Evolutionary conservation across 768 basidiomycete genomes (phyloP), one percentile per base, ranked within the genome.

Genomic region (Auriscalpium vulgare): DNA sequence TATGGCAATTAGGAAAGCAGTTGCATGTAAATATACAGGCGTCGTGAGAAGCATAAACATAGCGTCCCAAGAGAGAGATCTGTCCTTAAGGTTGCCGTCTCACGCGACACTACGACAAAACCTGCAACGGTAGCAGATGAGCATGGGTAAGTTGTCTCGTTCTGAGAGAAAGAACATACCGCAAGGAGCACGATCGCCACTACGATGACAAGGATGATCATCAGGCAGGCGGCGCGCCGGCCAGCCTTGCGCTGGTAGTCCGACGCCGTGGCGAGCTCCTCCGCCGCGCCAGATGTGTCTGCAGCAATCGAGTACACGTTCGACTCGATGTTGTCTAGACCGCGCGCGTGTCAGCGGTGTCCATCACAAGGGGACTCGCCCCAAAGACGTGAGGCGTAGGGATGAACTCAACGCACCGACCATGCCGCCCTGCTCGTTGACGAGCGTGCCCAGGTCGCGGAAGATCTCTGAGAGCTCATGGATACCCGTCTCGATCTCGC

Each of bases 401-500:
- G 29, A 47, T 47, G 45, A 38, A 36, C 10, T 40, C n/a, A 49
- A 73, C 86, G 51, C 61, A 95, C 95, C 95, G 52, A 99, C 74
- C 89, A 98, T 91, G 51, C 83, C 82, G 11, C 95, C 95, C 69
- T 99, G 97, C 67, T 97, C 91, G 57, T 85, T 83, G 1, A 99
- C 95, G 47, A 99, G 77, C 14, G 93, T 95, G 46, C 95, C 95
- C 47, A 99, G 74, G 71, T 98, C 95, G 50, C 90, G 83, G 78
- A 99, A 98, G 66, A 99, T 97, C 71, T 97, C 92, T 29, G 90
- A 82, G 47, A 99, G 72, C 69, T 99, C 95, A 65, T 95, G 92
- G 54, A 99, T 97, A 8, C 97, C 95, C 8, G 83, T 85, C 71
- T 99, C 97, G 51, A 99, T 99, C 67, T 97, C 94, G 51, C 89